These are phyloP conservation scores for Potentilla sterilis DNA, from an alignment of 306 rosid species.

Conservation along the genomic window DNA sequence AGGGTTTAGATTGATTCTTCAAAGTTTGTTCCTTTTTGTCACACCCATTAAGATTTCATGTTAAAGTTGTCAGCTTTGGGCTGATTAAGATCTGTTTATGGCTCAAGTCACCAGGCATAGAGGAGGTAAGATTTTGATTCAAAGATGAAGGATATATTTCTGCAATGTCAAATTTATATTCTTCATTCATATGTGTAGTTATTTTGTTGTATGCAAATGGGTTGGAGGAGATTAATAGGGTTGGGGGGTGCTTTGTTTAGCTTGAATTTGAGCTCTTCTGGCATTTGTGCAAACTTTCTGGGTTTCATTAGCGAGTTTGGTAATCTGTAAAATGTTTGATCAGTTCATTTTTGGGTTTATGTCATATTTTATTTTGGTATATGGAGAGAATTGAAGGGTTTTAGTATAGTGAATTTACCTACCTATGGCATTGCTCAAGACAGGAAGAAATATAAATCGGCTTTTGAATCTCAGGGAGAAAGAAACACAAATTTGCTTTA, in stretches of 20 bases:
- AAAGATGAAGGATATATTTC: slow-evolving; percentile 20
- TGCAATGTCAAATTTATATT: slow-evolving; percentile 8
- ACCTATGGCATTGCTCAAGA: slow-evolving; percentile 25
- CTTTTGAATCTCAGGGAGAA: slow-evolving; percentile 24
- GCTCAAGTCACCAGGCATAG: slow-evolving; percentile 39
- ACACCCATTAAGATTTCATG: slow-evolving; percentile 35
- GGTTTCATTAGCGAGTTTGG: slow-evolving; percentile 18
- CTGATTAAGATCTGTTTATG: slow-evolving; percentile 49
- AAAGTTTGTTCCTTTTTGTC: slow-evolving; percentile 22
- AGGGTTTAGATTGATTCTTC: slow-evolving; percentile 33
- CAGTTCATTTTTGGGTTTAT: slow-evolving; percentile 16
- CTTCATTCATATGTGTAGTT: slow-evolving; percentile 18
- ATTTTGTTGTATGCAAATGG: slow-evolving; percentile 17
- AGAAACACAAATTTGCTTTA: background rate
- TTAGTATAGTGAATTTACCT: slow-evolving; percentile 18
- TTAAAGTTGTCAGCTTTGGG: slow-evolving; percentile 31
- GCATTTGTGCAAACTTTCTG: slow-evolving; percentile 27
- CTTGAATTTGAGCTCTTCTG: slow-evolving; percentile 33
- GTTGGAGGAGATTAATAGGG: slow-evolving; percentile 35
- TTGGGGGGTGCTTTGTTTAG: slow-evolving; percentile 11
- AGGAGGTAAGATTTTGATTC: slow-evolving; percentile 41
- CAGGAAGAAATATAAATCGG: slow-evolving; percentile 4
- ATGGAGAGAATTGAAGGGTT: slow-evolving; percentile 14
- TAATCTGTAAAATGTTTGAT: slow-evolving; percentile 25
- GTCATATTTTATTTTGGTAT: slow-evolving; percentile 14